Percentiles rank a stretch among this genome's conserved stretches.
Evolutionary conservation across 2,329 filamentous ascomycete genomes (phyloP).

Genomic region (Diplodia mutila): DNA sequence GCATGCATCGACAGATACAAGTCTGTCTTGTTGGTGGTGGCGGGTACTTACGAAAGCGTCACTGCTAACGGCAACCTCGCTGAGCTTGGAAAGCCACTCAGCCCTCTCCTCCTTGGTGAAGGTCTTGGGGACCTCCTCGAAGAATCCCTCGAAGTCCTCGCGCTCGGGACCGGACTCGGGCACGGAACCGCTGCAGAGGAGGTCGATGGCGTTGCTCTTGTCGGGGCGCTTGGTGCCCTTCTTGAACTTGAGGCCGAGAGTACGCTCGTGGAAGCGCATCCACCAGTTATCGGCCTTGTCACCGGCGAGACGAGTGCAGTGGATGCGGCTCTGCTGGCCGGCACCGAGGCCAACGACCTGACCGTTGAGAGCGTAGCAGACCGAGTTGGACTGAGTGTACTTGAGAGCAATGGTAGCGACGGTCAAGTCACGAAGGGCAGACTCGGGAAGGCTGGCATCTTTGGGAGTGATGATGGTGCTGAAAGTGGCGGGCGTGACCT

Average conservation of each 20-base stretch:
- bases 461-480: constrained; percentile 84
- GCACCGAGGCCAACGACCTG: constrained; percentile 94
- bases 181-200: constrained; percentile 88
- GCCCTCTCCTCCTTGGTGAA: constrained; percentile 85
- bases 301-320: constrained; percentile 95
- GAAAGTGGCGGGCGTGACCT: constrained; percentile 85
- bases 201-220: constrained; percentile 97
- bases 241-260: constrained; percentile 91
- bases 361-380: constrained; percentile 94
- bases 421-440: constrained; percentile 84
- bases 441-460: constrained; percentile 74
- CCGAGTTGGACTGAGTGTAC: constrained; percentile 98
- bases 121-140: constrained; percentile 81
- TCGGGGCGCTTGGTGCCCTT: constrained; percentile 94
- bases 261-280: constrained; percentile 94
- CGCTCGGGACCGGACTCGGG: constrained; percentile 83
- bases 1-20: not conserved
- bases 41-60: constrained; percentile 87
- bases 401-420: constrained; percentile 97
- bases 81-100: constrained; percentile 82
- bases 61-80: constrained; percentile 82
- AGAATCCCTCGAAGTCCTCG: constrained; percentile 83
- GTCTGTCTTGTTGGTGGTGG: not conserved
- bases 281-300: constrained; percentile 99
- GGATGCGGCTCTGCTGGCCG: constrained; percentile 95